phyloP scores from a whole-genome alignment of 805 yeast species.

The Myxozyma neglecta region DNA sequence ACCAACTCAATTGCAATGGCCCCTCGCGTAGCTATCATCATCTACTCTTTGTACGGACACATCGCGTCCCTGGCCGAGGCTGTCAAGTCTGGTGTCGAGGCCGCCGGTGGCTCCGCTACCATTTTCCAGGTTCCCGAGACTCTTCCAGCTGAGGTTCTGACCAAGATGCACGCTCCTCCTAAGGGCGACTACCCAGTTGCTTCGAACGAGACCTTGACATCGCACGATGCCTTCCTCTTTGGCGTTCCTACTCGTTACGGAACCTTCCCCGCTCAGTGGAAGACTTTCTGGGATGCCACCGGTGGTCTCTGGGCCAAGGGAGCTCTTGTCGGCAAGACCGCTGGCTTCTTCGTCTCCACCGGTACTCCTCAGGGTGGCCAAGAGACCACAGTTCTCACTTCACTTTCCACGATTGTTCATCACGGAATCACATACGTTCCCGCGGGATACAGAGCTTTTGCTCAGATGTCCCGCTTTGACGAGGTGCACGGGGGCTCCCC shows the following conservation, averaged over 20 bases:
- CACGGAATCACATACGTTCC: constrained; percentile 80
- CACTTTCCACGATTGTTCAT: constrained; percentile 62
- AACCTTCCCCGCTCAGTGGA: constrained; percentile 72
- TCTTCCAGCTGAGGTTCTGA: constrained; percentile 59
- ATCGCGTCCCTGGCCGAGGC: constrained; percentile 66
- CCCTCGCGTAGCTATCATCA: constrained; percentile 68
- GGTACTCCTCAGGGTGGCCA: constrained; percentile 79
- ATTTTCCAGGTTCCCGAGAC: constrained; percentile 83
- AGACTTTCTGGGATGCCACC: constrained; percentile 72
- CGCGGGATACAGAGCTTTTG: constrained; percentile 67
- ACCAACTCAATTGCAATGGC: constrained; percentile 12
- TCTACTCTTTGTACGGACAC: constrained; percentile 83
- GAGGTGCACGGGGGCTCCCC: constrained; percentile 81
- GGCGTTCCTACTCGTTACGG: constrained; percentile 85
- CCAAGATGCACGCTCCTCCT: constrained; percentile 62
- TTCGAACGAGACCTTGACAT: constrained; percentile 52
- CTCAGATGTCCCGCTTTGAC: constrained; percentile 54
- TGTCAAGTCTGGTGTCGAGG: constrained; percentile 65
- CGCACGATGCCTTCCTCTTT: constrained; percentile 72
- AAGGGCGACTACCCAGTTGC: constrained; percentile 54
- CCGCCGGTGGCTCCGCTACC: constrained; percentile 68
- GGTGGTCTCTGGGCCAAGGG: constrained; percentile 62
- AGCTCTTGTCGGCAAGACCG: constrained; percentile 63
- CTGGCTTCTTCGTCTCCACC: constrained; percentile 69
- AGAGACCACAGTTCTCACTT: constrained; percentile 64